A percentile compares a stretch with the other conserved stretches of the same genome.
Conservation (phyloP, 2,329 filamentous ascomycete species). For the Aspergillus versicolor region DNA sequence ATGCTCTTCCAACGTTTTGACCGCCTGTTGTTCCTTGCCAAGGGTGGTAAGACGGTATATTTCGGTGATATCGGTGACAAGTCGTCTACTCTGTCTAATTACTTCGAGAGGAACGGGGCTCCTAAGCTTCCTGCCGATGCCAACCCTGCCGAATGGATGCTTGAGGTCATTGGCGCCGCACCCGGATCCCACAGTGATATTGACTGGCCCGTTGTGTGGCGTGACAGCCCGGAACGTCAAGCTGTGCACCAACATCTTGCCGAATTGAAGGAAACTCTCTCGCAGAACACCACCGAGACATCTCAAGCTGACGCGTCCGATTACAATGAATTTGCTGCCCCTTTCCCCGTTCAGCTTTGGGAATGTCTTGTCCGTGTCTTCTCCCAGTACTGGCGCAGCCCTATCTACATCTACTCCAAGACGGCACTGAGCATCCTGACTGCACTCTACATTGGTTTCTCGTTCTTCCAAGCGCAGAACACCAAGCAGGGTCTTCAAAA, state of each 20-base stretch:
- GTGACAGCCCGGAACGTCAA: conserved; percentile 56
- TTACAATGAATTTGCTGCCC: conserved; percentile 78
- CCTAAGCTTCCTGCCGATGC: conserved; percentile 59
- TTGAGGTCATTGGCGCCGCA: conserved; percentile 59
- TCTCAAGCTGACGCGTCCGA: conserved; percentile 49
- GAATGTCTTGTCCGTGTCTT: conserved; percentile 74
- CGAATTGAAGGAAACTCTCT: conserved; percentile 46
- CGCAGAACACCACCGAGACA: conserved; percentile 40
- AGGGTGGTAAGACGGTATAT: conserved; percentile 66
- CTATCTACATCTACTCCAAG: conserved; percentile 87
- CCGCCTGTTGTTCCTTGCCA: conserved; percentile 62
- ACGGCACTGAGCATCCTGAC: conserved; percentile 62
- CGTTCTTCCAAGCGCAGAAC: conserved; percentile 73
- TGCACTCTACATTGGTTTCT: conserved; percentile 79
- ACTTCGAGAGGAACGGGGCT: conserved; percentile 67
- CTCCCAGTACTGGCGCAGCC: conserved; percentile 89
- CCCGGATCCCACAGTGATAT: conserved; percentile 63
- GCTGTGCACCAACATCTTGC: conserved; percentile 59
- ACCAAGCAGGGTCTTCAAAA: conserved; percentile 80
- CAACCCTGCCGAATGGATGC: conserved; percentile 76
- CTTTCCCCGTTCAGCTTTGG: conserved; percentile 66
- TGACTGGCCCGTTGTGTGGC: conserved; percentile 66
- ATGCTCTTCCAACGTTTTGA: conserved; percentile 89
- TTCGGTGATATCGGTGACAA: conserved; percentile 66
- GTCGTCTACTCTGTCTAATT: conserved; percentile 57